These are phyloP conservation scores for Aaosphaeria arxii DNA, from an alignment of 2,329 filamentous ascomycete genomes.

Conservation along the genomic window DNA sequence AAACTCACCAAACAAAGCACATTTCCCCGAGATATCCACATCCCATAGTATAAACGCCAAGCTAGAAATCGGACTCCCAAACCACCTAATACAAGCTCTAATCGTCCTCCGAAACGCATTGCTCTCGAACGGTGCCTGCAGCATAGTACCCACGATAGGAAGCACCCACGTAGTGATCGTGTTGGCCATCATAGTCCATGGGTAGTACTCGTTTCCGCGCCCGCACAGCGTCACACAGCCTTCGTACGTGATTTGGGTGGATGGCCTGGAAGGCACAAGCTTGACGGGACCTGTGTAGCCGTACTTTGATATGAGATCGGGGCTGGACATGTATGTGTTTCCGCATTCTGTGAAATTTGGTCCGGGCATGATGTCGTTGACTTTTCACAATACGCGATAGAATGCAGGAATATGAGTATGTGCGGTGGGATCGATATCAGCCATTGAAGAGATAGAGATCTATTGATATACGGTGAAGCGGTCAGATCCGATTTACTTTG, in stretches of 20 bases:
- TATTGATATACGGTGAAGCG: no score
- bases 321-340: conserved; percentile 10
- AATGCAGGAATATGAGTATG: no score
- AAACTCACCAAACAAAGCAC: conserved; percentile 29
- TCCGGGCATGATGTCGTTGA: not conserved
- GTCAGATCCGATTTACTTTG: no score
- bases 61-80: conserved; percentile 37
- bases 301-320: conserved; percentile 8
- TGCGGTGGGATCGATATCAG: no score
- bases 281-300: conserved; percentile 14
- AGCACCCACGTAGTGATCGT: conserved; percentile 43
- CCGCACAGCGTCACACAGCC: conserved; percentile 37
- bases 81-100: conserved; percentile 35
- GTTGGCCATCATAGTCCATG: conserved; percentile 25
- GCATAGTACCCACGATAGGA: conserved; percentile 36
- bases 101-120: conserved; percentile 37
- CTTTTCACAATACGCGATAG: no score
- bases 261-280: not conserved
- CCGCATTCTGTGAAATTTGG: conserved; percentile 18
- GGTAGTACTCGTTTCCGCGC: conserved; percentile 25
- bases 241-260: conserved; percentile 28
- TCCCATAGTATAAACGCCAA: conserved; percentile 41
- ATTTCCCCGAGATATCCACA: conserved; percentile 39
- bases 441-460: no score
- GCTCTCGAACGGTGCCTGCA: conserved; percentile 43